These are phyloP conservation scores for Backusella morwellensis DNA, from an alignment of 192 early-diverging fungal species.

Conservation along the genomic window DNA sequence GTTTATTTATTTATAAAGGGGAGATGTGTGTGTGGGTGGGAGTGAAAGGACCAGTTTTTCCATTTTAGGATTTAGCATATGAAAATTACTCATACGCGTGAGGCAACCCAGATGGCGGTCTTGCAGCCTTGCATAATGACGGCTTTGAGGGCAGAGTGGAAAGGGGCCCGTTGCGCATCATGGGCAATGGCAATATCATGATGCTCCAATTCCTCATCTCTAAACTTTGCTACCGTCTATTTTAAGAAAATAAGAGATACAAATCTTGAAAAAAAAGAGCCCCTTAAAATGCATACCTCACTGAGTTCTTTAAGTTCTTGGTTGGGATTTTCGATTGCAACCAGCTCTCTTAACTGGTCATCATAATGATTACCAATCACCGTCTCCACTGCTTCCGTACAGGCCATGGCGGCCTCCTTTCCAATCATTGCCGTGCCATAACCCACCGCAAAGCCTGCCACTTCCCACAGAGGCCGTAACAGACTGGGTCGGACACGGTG, in stretches of 20 bases:
- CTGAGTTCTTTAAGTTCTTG: conserved; percentile 59
- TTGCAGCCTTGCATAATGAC: conserved; percentile 87
- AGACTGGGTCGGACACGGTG: conserved; percentile 85
- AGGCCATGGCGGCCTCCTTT: conserved; percentile 98
- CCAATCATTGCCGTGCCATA: conserved; percentile 85
- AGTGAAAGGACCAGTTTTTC: neutral
- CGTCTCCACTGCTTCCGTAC: conserved; percentile 97
- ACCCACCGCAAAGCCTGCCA: conserved; percentile 83
- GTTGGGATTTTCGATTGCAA: conserved; percentile 58
- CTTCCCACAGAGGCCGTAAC: conserved; percentile 84
- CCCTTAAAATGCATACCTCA: conserved; percentile 41
- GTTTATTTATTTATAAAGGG: neutral
- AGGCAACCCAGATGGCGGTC: conserved; percentile 89
- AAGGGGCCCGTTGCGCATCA: conserved; percentile 81
- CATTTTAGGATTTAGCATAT: neutral
- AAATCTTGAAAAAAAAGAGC: conserved; percentile 1
- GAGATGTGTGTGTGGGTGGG: neutral
- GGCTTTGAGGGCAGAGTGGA: conserved; percentile 67
- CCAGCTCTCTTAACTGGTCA: conserved; percentile 87
- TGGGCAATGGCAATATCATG: conserved; percentile 85
- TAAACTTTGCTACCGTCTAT: conserved; percentile 77
- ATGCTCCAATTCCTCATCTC: conserved; percentile 97
- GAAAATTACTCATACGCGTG: conserved; percentile 60
- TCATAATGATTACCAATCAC: conserved; percentile 96
- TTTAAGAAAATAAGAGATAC: neutral